Evolutionary conservation across 2,329 filamentous ascomycete genomes (phyloP).

Genomic region (Cytospora mali): DNA sequence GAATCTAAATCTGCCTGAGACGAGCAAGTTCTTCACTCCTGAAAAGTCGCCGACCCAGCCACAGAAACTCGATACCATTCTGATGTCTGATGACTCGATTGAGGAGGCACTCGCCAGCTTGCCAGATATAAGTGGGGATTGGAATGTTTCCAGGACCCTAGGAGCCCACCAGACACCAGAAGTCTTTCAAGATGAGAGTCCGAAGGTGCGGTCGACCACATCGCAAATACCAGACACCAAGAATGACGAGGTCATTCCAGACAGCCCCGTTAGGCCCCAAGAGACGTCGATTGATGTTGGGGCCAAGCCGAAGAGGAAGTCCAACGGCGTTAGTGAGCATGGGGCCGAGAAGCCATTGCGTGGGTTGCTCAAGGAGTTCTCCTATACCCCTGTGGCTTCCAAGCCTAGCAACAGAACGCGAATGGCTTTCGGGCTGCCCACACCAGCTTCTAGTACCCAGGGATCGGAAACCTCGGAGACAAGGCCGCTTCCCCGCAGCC

Average conservation of each 20-base stretch:
- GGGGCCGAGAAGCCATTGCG: constrained; percentile 32
- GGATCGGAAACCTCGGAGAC: constrained; percentile 26
- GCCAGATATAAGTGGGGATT: constrained; percentile 52
- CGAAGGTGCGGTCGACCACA: neutral
- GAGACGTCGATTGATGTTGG: constrained; percentile 20
- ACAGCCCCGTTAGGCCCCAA: constrained; percentile 30
- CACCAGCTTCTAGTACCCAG: constrained; percentile 39
- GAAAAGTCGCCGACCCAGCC: constrained; percentile 34
- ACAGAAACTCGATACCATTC: constrained; percentile 44
- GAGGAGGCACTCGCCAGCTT: constrained; percentile 56
- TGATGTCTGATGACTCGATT: constrained; percentile 60
- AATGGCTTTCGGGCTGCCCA: constrained; percentile 46
- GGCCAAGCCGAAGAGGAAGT: neutral
- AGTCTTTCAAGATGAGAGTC: constrained; percentile 47
- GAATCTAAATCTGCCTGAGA: constrained; percentile 41
- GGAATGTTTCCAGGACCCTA: constrained; percentile 44
- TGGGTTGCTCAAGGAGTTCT: constrained; percentile 33
- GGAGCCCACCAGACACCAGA: constrained; percentile 45
- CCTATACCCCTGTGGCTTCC: constrained; percentile 30
- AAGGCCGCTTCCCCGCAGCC: constrained; percentile 3
- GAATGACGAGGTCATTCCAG: constrained; percentile 8
- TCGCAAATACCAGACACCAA: constrained; percentile 4
- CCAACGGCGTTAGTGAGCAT: neutral
- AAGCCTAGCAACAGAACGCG: constrained; percentile 31
- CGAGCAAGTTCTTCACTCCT: constrained; percentile 58